A percentile compares a stretch with the other conserved stretches of the same genome.
phyloP scores from a whole-genome alignment of 331 rosid genomes.

The Saraca asoca region DNA sequence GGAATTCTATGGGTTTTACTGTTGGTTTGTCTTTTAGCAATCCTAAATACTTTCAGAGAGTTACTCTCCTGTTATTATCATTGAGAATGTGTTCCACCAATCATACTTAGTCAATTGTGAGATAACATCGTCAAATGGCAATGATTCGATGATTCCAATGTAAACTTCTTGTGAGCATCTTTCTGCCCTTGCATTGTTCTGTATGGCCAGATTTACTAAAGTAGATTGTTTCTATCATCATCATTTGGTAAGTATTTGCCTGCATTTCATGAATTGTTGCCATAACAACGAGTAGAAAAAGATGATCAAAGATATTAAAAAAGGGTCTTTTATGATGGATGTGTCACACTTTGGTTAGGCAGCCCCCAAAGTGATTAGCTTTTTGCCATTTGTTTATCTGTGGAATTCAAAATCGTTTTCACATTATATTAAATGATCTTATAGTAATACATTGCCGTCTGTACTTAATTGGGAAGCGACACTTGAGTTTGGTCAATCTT shows the following conservation, averaged over 20 bases:
- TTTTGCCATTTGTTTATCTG: slow-evolving; percentile 23
- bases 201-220: slow-evolving; percentile 37
- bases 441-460: slow-evolving; percentile 39
- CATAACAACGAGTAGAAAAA: neutral
- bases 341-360: slow-evolving; percentile 15
- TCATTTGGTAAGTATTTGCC: no score
- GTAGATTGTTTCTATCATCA: neutral
- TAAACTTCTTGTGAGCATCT: slow-evolving; percentile 27
- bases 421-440: neutral
- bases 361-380: slow-evolving; percentile 9
- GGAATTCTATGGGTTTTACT: neutral
- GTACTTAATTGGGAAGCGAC: slow-evolving; percentile 1
- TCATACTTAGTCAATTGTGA: neutral
- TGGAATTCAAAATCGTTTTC: no score
- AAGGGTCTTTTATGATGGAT: neutral
- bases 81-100: slow-evolving; percentile 26
- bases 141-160: slow-evolving; percentile 31
- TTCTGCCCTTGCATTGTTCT: slow-evolving; percentile 32
- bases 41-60: slow-evolving; percentile 34
- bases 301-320: neutral
- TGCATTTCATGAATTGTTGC: no score
- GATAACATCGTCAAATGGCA: slow-evolving; percentile 28
- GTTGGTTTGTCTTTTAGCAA: slow-evolving; percentile 42
- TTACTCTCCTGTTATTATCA: slow-evolving; percentile 35
- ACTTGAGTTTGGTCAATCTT: slow-evolving; percentile 8